Percentiles rank a stretch among this genome's conserved stretches.
These are phyloP conservation scores for Symmetrospora coprosmae DNA, from an alignment of 768 basidiomycete genomes.

Conservation along the genomic window DNA sequence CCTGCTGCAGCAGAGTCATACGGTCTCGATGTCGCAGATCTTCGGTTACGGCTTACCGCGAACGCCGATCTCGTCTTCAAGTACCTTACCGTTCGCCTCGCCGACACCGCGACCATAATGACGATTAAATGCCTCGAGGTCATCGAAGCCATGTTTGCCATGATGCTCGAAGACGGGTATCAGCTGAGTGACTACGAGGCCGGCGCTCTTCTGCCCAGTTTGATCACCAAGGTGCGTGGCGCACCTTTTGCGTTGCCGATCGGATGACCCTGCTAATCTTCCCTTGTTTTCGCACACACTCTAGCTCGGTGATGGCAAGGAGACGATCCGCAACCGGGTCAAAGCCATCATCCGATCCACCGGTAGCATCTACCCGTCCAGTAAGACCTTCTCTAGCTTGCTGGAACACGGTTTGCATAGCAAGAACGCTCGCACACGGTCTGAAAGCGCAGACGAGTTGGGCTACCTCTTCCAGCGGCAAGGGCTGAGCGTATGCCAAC, in stretches of 20 bases:
- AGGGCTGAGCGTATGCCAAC: conserved; percentile 67
- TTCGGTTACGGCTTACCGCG: conserved; percentile 56
- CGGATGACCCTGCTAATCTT: neutral
- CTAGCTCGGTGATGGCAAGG: conserved; percentile 83
- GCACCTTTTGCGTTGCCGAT: neutral
- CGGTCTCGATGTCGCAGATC: conserved; percentile 42
- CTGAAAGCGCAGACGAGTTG: conserved; percentile 72
- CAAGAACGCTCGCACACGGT: conserved; percentile 80
- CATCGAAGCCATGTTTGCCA: conserved; percentile 59
- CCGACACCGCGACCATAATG: conserved; percentile 81
- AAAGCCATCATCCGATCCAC: conserved; percentile 70
- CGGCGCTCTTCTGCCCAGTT: conserved; percentile 69
- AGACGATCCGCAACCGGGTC: conserved; percentile 62
- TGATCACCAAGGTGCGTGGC: conserved; percentile 62
- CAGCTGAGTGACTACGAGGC: conserved; percentile 78
- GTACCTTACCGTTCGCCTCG: conserved; percentile 76
- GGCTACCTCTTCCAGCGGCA: conserved; percentile 61
- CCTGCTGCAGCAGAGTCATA: conserved; percentile 42
- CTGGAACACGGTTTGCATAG: conserved; percentile 77
- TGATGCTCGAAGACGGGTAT: conserved; percentile 57
- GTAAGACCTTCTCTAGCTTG: conserved; percentile 72
- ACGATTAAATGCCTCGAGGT: conserved; percentile 76
- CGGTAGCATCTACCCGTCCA: conserved; percentile 82
- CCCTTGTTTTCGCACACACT: neutral
- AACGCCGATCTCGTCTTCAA: conserved; percentile 86